Evolutionary conservation across 768 basidiomycete genomes (phyloP).

Genomic region (Lactarius trivialis): DNA sequence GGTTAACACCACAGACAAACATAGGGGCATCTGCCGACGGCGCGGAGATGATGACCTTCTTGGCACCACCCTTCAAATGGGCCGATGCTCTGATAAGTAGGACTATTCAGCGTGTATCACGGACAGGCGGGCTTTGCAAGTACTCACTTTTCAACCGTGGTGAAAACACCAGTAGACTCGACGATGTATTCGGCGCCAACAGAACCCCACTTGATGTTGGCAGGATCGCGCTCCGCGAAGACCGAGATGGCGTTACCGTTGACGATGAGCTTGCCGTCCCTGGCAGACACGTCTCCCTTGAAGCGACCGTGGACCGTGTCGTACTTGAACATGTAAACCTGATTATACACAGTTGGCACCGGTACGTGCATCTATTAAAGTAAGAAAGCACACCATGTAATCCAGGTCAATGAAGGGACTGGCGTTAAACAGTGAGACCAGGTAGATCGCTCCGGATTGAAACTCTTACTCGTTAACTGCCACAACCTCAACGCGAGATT

Average conservation of each 20-base stretch:
- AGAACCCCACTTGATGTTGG: conserved; percentile 73
- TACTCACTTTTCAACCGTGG: conserved; percentile 79
- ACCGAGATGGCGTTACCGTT: conserved; percentile 71
- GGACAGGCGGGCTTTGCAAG: not conserved
- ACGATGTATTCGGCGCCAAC: conserved; percentile 89
- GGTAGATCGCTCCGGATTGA: not conserved
- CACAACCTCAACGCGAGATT: conserved; percentile 73
- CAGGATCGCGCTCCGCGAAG: conserved; percentile 82
- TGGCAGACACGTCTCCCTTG: conserved; percentile 74
- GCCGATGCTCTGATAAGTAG: conserved; percentile 57
- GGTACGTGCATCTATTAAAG: not conserved
- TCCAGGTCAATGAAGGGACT: conserved; percentile 96
- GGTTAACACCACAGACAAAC: conserved; percentile 94
- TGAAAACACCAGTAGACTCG: conserved; percentile 99
- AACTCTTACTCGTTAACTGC: conserved; percentile 85
- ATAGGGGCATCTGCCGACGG: conserved; percentile 96
- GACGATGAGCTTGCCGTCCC: conserved; percentile 87
- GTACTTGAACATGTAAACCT: conserved; percentile 99
- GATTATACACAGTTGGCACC: conserved; percentile 2
- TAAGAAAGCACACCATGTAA: conserved; percentile 73
- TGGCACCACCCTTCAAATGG: conserved; percentile 97
- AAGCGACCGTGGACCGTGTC: conserved; percentile 92
- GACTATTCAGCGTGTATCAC: not conserved
- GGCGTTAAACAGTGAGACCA: conserved; percentile 3
- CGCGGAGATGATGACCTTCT: conserved; percentile 99